Percentiles rank a stretch among this genome's conserved stretches.
phyloP scores from a whole-genome alignment of 2,329 filamentous ascomycete species.

The Alternaria atra region DNA sequence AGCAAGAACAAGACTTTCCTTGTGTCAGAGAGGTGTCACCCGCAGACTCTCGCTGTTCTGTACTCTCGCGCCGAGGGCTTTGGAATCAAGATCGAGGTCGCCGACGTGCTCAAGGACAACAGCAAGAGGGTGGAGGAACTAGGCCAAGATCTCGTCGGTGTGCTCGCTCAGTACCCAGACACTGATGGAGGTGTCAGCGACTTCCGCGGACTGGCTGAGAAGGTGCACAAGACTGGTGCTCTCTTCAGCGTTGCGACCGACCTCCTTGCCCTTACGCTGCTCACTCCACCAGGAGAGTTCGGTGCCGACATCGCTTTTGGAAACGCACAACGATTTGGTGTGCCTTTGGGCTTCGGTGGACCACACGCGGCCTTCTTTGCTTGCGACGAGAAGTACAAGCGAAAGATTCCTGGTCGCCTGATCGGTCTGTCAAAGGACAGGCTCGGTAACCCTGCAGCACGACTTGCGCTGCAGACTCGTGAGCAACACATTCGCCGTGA shows the following conservation, averaged over 20 bases:
- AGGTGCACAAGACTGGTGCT: slow-evolving; percentile 78
- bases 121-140: slow-evolving; percentile 74
- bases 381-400: slow-evolving; percentile 88
- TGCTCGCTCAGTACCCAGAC: slow-evolving; percentile 94
- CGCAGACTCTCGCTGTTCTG: slow-evolving; percentile 85
- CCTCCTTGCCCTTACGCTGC: slow-evolving; percentile 82
- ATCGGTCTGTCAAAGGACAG: slow-evolving; percentile 93
- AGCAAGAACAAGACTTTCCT: slow-evolving; percentile 80
- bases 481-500: slow-evolving; percentile 97
- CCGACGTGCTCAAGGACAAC: slow-evolving; percentile 74
- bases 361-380: slow-evolving; percentile 98
- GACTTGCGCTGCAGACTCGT: slow-evolving; percentile 87
- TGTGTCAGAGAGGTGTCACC: slow-evolving; percentile 82
- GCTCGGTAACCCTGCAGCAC: slow-evolving; percentile 79
- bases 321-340: slow-evolving; percentile 88
- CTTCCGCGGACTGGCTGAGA: slow-evolving; percentile 76
- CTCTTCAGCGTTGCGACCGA: slow-evolving; percentile 91
- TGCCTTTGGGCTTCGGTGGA: slow-evolving; percentile 90
- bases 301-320: slow-evolving; percentile 96
- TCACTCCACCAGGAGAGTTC: slow-evolving; percentile 91
- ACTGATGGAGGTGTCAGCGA: slow-evolving; percentile 82
- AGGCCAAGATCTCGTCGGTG: slow-evolving; percentile 84
- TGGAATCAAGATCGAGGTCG: slow-evolving; percentile 78
- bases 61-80: slow-evolving; percentile 90
- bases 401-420: slow-evolving; percentile 90